Evolutionary conservation across 2,329 filamentous ascomycete genomes (phyloP).

Genomic region (Diaporthe citri): DNA sequence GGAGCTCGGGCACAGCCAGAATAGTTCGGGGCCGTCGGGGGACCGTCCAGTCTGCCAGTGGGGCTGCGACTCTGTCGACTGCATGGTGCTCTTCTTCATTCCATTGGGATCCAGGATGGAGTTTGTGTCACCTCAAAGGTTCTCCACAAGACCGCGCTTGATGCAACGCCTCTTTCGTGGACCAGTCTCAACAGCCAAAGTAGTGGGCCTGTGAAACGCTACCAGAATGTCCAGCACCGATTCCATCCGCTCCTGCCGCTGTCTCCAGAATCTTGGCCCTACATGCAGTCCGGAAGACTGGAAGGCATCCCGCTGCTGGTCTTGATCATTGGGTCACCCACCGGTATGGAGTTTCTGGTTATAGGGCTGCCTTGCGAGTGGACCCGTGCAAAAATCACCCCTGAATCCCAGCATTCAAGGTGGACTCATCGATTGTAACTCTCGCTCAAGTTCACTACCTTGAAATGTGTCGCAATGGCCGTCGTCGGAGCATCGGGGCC

Average conservation of each 20-base stretch:
- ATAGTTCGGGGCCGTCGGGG: neutral
- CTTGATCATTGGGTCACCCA: neutral
- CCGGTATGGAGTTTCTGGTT: conserved; percentile 7
- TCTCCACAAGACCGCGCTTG: neutral
- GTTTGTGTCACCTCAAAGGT: neutral
- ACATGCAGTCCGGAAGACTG: neutral
- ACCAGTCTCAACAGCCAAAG: neutral
- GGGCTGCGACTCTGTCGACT: neutral
- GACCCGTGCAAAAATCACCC: neutral
- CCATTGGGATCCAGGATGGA: neutral
- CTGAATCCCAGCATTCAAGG: neutral
- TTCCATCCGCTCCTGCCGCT: neutral
- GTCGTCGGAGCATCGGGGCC: neutral
- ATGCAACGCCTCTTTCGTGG: neutral
- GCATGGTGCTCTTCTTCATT: neutral
- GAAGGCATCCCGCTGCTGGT: neutral
- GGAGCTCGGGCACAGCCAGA: neutral
- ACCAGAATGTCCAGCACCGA: neutral
- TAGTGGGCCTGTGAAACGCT: neutral
- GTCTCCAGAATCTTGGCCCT: neutral
- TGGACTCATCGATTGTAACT: neutral
- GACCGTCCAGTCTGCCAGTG: neutral
- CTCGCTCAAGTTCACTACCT: neutral
- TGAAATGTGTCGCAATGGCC: neutral
- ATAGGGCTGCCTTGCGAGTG: conserved; percentile 5